Evolutionary conservation across 2,329 filamentous ascomycete genomes (phyloP).

Genomic region (Lachnellula arida): DNA sequence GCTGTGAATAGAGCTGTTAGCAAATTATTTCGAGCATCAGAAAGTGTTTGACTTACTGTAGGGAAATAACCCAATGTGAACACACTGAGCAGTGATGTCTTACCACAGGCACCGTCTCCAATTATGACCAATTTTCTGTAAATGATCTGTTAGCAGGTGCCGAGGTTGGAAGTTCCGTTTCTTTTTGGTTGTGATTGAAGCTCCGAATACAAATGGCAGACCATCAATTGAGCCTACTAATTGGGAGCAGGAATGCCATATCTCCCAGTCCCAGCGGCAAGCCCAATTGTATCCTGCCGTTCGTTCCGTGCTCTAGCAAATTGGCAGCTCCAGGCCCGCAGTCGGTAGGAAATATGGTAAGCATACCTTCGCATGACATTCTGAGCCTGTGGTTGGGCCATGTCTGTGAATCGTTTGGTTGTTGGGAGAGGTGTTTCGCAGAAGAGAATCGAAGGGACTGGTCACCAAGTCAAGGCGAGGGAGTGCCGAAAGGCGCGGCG

Average conservation of each 20-base stretch:
- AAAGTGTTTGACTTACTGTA: slow-evolving; percentile 61
- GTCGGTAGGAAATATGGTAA: not conserved
- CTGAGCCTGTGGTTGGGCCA: slow-evolving; percentile 33
- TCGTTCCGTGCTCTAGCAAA: not conserved
- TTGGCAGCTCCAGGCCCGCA: not conserved
- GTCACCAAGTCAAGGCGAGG: slow-evolving; percentile 22
- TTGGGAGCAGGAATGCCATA: not conserved
- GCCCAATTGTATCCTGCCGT: not conserved
- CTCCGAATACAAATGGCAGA: not conserved
- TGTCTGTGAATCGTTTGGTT: slow-evolving; percentile 16
- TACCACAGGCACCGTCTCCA: slow-evolving; percentile 94
- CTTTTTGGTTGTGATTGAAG: not conserved
- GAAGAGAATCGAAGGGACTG: slow-evolving; percentile 11
- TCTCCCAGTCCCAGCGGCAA: not conserved
- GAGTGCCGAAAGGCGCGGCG: slow-evolving; percentile 6
- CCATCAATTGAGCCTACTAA: not conserved
- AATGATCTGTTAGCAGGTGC: not conserved
- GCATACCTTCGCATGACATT: slow-evolving; percentile 43
- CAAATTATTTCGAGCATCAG: slow-evolving; percentile 24
- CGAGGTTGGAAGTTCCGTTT: not conserved
- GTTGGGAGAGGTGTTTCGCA: slow-evolving; percentile 1
- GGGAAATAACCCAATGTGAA: slow-evolving; percentile 98
- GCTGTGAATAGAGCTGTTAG: slow-evolving; percentile 37
- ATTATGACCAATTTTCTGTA: slow-evolving; percentile 92
- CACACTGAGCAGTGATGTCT: slow-evolving; percentile 94